Conservation (phyloP, 164 flowering plant genomes). For the Vitis cinerea region DNA sequence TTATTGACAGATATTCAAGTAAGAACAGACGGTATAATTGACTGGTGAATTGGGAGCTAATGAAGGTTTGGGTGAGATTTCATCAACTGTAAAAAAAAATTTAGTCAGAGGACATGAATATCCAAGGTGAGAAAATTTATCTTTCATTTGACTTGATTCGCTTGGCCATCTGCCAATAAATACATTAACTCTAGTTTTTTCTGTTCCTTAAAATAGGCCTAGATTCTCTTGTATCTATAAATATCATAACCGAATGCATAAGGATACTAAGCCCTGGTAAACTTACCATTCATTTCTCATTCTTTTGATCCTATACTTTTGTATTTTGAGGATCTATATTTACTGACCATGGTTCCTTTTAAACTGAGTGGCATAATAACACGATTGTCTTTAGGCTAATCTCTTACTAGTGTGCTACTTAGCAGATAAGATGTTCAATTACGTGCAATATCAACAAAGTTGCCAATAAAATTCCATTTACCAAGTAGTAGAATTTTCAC, state of each 20-base stretch:
- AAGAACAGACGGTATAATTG: too few species aligned
- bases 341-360: conserved; percentile 11
- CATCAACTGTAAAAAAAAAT: conserved; percentile 40
- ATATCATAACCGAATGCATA: conserved; percentile 62
- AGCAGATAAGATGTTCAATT: conserved; percentile 6
- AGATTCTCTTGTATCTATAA: conserved; percentile 45
- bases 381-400: conserved; percentile 17
- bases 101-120: conserved; percentile 46
- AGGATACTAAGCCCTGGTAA: conserved; percentile 74
- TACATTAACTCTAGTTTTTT: not conserved
- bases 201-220: conserved; percentile 34
- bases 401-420: conserved; percentile 11
- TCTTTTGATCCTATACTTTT: not conserved
- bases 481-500: not conserved
- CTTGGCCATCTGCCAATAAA: not conserved
- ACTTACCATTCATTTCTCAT: not conserved
- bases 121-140: conserved; percentile 37
- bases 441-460: not conserved
- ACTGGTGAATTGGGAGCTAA: conserved; percentile 21
- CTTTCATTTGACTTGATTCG: not conserved
- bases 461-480: too few species aligned
- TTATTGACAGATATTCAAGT: not conserved
- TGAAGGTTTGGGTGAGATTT: conserved; percentile 39
- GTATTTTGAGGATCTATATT: not conserved
- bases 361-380: conserved; percentile 13